phyloP scores from a whole-genome alignment of 2,329 filamentous ascomycete species.

The Alternaria brassicae region DNA sequence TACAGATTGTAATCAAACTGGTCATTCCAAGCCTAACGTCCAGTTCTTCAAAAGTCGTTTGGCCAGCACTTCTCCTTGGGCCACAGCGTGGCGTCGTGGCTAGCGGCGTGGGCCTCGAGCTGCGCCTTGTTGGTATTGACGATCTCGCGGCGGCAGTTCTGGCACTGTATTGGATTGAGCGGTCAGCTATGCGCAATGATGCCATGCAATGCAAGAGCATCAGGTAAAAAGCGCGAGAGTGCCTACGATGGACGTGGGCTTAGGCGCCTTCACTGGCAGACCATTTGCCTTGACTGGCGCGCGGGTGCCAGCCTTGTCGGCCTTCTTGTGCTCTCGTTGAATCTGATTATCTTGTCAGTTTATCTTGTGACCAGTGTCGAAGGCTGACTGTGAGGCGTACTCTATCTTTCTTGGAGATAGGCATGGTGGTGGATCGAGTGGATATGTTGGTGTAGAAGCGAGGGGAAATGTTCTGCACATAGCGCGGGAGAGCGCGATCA shows the following conservation, averaged over 20 bases:
- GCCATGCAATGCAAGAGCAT: slow-evolving; percentile 8
- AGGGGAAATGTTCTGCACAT: slow-evolving; percentile 10
- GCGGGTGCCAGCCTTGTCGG: slow-evolving; percentile 62
- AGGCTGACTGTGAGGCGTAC: slow-evolving; percentile 26
- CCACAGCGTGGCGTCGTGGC: slow-evolving; percentile 59
- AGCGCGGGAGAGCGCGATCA: slow-evolving; percentile 2
- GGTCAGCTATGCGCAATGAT: slow-evolving; percentile 1
- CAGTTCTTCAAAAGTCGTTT: slow-evolving; percentile 49
- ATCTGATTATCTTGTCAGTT: slow-evolving; percentile 48
- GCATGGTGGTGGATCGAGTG: slow-evolving; percentile 45
- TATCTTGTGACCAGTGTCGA: background rate
- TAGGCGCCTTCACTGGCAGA: slow-evolving; percentile 62
- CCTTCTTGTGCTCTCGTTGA: slow-evolving; percentile 62
- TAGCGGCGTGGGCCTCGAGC: slow-evolving; percentile 61
- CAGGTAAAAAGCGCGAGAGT: background rate
- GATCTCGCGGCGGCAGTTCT: slow-evolving; percentile 60
- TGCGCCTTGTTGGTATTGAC: slow-evolving; percentile 61
- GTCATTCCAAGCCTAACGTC: background rate
- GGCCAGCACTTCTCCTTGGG: slow-evolving; percentile 67
- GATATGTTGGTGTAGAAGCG: background rate
- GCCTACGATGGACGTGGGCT: slow-evolving; percentile 59
- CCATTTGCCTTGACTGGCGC: slow-evolving; percentile 63
- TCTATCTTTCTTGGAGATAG: slow-evolving; percentile 59
- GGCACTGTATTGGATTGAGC: slow-evolving; percentile 50
- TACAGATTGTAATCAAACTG: background rate